Percentiles rank a stretch among this genome's conserved stretches.
These are phyloP conservation scores for Naganishia vishniacii DNA, from an alignment of 768 basidiomycete genomes.

Conservation along the genomic window DNA sequence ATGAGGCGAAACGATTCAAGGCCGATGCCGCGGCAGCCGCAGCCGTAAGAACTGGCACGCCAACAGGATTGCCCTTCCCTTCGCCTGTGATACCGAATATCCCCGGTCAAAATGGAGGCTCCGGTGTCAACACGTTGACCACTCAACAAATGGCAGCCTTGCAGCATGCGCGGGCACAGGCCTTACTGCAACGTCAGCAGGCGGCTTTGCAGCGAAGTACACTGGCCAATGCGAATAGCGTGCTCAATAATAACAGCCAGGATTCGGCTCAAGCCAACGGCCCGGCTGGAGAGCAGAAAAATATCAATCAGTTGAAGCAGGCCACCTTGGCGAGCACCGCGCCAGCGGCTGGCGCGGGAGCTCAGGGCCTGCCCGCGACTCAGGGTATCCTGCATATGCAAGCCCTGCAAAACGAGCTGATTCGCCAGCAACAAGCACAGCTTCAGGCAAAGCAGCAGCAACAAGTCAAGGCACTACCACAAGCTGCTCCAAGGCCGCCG, in stretches of 20 bases:
- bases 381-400: constrained; percentile 25
- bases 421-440: constrained; percentile 23
- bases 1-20: constrained; percentile 29
- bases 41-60: not conserved
- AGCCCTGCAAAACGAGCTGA: constrained; percentile 24
- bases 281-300: not conserved
- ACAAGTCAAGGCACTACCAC: not conserved
- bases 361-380: not conserved
- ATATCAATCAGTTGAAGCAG: constrained; percentile 18
- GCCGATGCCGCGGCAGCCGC: constrained; percentile 23
- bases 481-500: not conserved
- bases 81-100: constrained; percentile 5
- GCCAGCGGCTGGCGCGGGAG: constrained; percentile 9
- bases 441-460: constrained; percentile 14
- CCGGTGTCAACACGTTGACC: constrained; percentile 4
- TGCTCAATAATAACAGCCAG: not conserved
- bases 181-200: constrained; percentile 6
- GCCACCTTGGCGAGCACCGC: constrained; percentile 9
- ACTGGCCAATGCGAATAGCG: not conserved
- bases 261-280: not conserved
- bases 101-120: not conserved
- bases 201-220: not conserved
- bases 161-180: constrained; percentile 18
- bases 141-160: constrained; percentile 19
- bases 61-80: constrained; percentile 11